Conservation (phyloP, 768 basidiomycete species). For the Phaeolepiota aurea region DNA sequence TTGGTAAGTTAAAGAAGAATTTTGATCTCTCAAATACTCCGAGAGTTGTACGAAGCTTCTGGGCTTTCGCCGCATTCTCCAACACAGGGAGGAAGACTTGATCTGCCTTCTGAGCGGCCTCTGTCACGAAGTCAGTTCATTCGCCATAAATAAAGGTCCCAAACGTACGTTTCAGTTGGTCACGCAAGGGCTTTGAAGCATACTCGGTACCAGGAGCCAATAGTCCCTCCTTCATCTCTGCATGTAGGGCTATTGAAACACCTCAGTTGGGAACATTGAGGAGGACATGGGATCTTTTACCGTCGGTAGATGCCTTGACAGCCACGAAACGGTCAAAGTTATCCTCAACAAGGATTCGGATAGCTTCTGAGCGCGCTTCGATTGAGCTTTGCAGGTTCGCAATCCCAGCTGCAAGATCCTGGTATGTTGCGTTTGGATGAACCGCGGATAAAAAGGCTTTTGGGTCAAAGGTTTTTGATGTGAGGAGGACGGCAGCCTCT, state of each 20-base stretch:
- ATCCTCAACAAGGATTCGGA: constrained; percentile 90
- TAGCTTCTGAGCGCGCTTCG: constrained; percentile 89
- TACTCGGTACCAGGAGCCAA: constrained; percentile 71
- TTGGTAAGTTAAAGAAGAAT: constrained; percentile 98
- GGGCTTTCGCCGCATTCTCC: constrained; percentile 91
- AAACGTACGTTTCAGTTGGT: constrained; percentile 74
- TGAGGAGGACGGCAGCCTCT: constrained; percentile 80
- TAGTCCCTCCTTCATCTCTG: constrained; percentile 90
- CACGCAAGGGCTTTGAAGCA: constrained; percentile 72
- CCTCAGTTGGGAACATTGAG: constrained; percentile 4
- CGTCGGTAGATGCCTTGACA: constrained; percentile 94
- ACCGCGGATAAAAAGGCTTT: constrained; percentile 86
- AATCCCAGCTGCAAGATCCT: constrained; percentile 80
- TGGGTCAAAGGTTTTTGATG: constrained; percentile 93
- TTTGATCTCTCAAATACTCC: constrained; percentile 95
- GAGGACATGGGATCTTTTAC: constrained; percentile 27
- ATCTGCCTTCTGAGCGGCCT: constrained; percentile 86
- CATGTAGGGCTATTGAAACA: constrained; percentile 57
- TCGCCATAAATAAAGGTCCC: not conserved
- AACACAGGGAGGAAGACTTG: constrained; percentile 94
- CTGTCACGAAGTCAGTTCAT: constrained; percentile 30
- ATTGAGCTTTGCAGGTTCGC: constrained; percentile 67
- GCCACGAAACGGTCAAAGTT: constrained; percentile 98
- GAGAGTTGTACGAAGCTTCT: constrained; percentile 85
- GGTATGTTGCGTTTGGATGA: constrained; percentile 92